phyloP scores from a whole-genome alignment of 495 filamentous ascomycete species.

The Cairneyella variabilis region DNA sequence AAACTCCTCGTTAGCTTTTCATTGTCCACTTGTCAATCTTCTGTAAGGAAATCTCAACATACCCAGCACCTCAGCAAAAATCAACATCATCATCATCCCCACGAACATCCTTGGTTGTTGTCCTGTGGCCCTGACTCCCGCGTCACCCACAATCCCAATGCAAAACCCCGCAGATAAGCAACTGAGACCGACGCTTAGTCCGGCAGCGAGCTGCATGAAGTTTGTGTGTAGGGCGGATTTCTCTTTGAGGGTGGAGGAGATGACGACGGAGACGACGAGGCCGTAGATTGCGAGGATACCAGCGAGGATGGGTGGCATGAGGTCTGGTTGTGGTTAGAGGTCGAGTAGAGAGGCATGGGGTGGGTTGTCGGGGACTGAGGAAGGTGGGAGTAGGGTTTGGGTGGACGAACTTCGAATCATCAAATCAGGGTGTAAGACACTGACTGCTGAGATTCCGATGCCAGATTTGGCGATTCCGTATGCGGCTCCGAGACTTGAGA shows the following conservation, averaged over 20 bases:
- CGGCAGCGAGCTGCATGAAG: constrained; percentile 44
- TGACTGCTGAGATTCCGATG: constrained; percentile 71
- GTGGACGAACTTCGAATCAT: constrained; percentile 66
- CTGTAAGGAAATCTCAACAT: constrained; percentile 40
- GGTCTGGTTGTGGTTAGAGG: constrained; percentile 45
- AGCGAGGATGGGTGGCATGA: constrained; percentile 65
- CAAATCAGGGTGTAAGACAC: constrained; percentile 59
- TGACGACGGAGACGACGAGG: constrained; percentile 44
- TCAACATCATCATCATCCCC: constrained; percentile 91
- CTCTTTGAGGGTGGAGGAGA: constrained; percentile 38
- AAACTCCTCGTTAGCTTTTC: background rate
- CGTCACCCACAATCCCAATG: constrained; percentile 88
- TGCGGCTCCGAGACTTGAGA: constrained; percentile 71
- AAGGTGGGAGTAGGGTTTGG: background rate
- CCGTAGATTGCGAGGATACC: constrained; percentile 70
- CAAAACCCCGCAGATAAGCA: constrained; percentile 83
- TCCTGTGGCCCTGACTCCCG: constrained; percentile 82
- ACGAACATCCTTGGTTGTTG: constrained; percentile 86
- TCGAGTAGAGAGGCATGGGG: background rate
- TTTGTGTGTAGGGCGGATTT: constrained; percentile 42
- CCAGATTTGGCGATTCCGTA: constrained; percentile 86
- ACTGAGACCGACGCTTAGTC: constrained; percentile 43
- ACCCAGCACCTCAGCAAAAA: constrained; percentile 89
- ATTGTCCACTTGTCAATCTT: background rate
- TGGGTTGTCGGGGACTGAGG: background rate